Evolutionary conservation across 2,329 filamentous ascomycete genomes (phyloP).

Genomic region (Alternaria gansuensis): DNA sequence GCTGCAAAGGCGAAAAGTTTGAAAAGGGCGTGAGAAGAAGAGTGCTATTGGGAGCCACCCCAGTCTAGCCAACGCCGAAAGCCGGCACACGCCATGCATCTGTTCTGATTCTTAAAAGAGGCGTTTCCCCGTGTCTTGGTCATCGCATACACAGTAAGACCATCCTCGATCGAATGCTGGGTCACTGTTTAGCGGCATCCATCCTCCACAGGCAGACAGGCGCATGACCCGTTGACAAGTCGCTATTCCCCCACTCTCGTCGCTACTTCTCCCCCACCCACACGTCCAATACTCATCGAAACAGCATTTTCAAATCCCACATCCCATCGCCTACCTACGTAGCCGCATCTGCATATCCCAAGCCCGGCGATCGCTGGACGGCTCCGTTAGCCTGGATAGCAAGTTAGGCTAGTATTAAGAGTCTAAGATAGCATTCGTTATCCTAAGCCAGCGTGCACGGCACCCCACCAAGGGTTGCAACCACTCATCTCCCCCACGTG

Average conservation of each 20-base stretch:
- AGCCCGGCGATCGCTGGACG: slow-evolving; percentile 8
- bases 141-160: neutral
- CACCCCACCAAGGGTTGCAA: slow-evolving; percentile 25
- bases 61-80: slow-evolving; percentile 8
- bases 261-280: neutral
- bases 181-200: slow-evolving; percentile 18
- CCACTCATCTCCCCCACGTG: slow-evolving; percentile 41
- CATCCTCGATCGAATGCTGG: slow-evolving; percentile 13
- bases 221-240: slow-evolving; percentile 22
- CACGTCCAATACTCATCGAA: neutral
- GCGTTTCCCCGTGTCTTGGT: slow-evolving; percentile 10
- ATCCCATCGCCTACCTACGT: neutral
- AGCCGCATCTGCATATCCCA: slow-evolving; percentile 1
- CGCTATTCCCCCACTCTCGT: slow-evolving; percentile 3
- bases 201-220: slow-evolving; percentile 8
- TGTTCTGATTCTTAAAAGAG: slow-evolving; percentile 18
- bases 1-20: slow-evolving; percentile 19
- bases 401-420: too few relatives aligned
- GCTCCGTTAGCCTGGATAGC: slow-evolving; percentile 12
- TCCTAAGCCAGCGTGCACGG: slow-evolving; percentile 7
- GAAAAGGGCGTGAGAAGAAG: slow-evolving; percentile 19
- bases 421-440: too few relatives aligned
- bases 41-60: slow-evolving; percentile 18
- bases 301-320: neutral
- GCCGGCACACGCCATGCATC: slow-evolving; percentile 7